Evolutionary conservation across 73 alveolate species (phyloP).

Genomic region (Stentor roeselii): DNA sequence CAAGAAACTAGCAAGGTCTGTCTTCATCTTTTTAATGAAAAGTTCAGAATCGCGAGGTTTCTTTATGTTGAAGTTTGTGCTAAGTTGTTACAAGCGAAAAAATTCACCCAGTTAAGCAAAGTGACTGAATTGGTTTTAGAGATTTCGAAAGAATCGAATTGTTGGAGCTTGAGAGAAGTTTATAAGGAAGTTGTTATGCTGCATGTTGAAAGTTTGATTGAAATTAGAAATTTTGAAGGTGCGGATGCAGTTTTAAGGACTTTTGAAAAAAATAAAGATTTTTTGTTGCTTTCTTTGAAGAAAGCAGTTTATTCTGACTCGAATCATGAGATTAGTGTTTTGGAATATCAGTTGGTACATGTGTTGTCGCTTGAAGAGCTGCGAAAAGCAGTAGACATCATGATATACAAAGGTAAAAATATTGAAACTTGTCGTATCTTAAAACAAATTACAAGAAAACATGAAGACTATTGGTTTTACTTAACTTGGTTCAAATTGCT

Average conservation of each 20-base stretch:
- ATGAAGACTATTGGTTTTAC: too few relatives aligned
- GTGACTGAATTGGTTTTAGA: background rate
- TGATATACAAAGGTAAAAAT: too few relatives aligned
- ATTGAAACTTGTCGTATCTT: background rate
- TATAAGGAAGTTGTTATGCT: background rate
- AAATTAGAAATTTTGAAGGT: background rate
- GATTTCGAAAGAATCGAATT: background rate
- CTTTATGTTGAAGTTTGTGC: background rate
- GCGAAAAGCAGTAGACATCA: background rate
- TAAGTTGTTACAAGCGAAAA: too few relatives aligned
- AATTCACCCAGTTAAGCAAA: background rate
- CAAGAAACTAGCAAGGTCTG: background rate
- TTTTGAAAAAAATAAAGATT: background rate
- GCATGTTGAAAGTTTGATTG: background rate
- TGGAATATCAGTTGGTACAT: too few relatives aligned
- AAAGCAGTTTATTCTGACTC: background rate
- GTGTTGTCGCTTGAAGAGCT: too few relatives aligned
- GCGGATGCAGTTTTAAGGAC: background rate
- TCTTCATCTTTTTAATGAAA: background rate
- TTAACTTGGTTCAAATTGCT: background rate
- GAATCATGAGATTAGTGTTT: too few relatives aligned
- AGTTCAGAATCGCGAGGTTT: background rate
- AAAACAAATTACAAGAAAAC: background rate
- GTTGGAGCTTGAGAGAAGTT: background rate
- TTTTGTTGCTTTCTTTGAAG: too few relatives aligned